Conservation (phyloP, 2,329 filamentous ascomycete genomes). For the Exophiala sp. region DNA sequence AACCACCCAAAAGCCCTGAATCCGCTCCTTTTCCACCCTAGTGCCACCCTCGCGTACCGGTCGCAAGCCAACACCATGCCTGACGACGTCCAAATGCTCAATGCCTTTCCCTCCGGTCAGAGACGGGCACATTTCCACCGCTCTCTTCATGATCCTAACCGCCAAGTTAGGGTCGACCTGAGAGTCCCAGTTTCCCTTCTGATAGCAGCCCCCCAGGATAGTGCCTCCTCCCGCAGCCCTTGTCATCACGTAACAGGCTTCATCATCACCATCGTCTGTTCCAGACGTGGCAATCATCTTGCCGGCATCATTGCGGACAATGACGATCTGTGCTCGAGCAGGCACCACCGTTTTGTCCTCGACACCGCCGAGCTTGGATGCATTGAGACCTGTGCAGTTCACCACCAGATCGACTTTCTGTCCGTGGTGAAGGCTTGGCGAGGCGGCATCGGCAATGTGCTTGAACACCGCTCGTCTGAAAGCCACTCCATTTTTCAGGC, state of each 20-base stretch:
- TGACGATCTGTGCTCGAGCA: slow-evolving; percentile 71
- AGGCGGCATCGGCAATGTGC: slow-evolving; percentile 67
- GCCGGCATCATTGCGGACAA: slow-evolving; percentile 71
- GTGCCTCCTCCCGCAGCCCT: slow-evolving; percentile 70
- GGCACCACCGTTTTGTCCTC: slow-evolving; percentile 67
- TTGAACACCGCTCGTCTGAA: slow-evolving; percentile 57
- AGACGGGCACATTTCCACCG: slow-evolving; percentile 58
- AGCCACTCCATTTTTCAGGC: slow-evolving; percentile 63
- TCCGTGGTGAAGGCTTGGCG: slow-evolving; percentile 55
- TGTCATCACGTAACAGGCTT: slow-evolving; percentile 34
- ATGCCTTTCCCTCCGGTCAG: slow-evolving; percentile 62
- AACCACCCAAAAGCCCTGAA: slow-evolving; percentile 60
- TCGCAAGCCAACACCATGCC: slow-evolving; percentile 77
- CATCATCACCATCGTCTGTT: slow-evolving; percentile 72
- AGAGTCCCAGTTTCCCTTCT: slow-evolving; percentile 71
- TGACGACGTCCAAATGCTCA: slow-evolving; percentile 65
- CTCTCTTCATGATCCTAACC: slow-evolving; percentile 72
- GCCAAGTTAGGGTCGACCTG: slow-evolving; percentile 72
- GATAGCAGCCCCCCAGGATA: slow-evolving; percentile 75
- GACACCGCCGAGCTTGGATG: slow-evolving; percentile 72
- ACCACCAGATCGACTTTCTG: slow-evolving; percentile 62
- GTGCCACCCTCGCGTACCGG: slow-evolving; percentile 68
- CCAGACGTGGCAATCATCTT: slow-evolving; percentile 66
- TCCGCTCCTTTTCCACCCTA: slow-evolving; percentile 65
- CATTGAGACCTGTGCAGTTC: slow-evolving; percentile 77